Evolutionary conservation across 2,329 filamentous ascomycete genomes (phyloP).

Genomic region (Blastomyces emzantsi): DNA sequence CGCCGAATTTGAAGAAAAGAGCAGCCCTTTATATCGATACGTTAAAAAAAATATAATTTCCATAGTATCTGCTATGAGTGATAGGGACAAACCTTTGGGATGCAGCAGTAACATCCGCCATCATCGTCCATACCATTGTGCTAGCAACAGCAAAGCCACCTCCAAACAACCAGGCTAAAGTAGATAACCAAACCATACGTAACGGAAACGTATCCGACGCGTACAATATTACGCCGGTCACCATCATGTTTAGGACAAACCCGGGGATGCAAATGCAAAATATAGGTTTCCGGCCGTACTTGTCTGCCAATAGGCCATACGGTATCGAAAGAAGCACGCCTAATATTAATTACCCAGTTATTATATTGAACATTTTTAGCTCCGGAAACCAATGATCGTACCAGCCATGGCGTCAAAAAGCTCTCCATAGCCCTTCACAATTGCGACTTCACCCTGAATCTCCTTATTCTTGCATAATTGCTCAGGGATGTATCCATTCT

Average conservation of each 20-base stretch:
- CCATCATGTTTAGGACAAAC: slow-evolving; percentile 27
- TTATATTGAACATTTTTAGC: neutral
- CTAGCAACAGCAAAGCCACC: slow-evolving; percentile 40
- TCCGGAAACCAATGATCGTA: slow-evolving; percentile 13
- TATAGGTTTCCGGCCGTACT: slow-evolving; percentile 39
- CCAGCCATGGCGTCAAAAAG: slow-evolving; percentile 38
- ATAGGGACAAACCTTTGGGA: slow-evolving; percentile 31
- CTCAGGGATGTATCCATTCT: slow-evolving; percentile 37
- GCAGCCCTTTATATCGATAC: slow-evolving; percentile 22
- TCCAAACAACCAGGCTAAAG: slow-evolving; percentile 37
- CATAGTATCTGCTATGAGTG: neutral
- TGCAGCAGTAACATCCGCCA: slow-evolving; percentile 41
- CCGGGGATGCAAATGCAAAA: slow-evolving; percentile 38
- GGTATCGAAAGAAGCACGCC: slow-evolving; percentile 41
- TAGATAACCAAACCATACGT: slow-evolving; percentile 41
- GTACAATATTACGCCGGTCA: slow-evolving; percentile 29
- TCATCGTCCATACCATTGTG: slow-evolving; percentile 42
- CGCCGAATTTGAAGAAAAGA: slow-evolving; percentile 35
- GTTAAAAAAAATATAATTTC: slow-evolving; percentile 10
- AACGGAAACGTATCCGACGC: slow-evolving; percentile 36
- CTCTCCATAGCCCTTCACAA: slow-evolving; percentile 44
- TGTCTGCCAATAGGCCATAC: slow-evolving; percentile 42
- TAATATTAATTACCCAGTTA: slow-evolving; percentile 17
- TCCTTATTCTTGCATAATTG: slow-evolving; percentile 39
- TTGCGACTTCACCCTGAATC: slow-evolving; percentile 41